Evolutionary conservation across 805 yeast genomes (phyloP), one percentile per base, ranked within the genome.

Genomic region (Metschnikowia baotianmanensis): DNA sequence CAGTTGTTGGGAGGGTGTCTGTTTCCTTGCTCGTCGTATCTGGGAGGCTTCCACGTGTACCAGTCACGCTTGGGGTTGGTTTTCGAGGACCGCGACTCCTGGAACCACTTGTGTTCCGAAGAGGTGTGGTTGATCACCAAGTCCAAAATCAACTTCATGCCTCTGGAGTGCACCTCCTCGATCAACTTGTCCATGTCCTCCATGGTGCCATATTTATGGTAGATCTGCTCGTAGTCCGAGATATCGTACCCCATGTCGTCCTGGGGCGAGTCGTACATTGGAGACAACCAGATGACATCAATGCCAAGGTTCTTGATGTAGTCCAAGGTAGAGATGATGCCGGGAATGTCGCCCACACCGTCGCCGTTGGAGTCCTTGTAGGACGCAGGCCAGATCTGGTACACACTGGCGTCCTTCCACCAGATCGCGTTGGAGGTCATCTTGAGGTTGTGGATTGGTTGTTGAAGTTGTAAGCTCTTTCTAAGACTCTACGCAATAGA

Each of bases 201-300:
- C 58, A 76, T 55, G 11, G 79, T 68, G 27, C 83, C 84, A 56
- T 74, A 78, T 43, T 64, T 62, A 12, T 74, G 71, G 56, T 77
- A 70, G 28, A 78, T 69, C 18, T 58, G 67, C 55, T 74, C 69
- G 59, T 78, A 78, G 58, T 78, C 71, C 15, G 75, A 59, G 51
- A 78, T 75, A 50, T 78, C 83, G 53, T 77, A 78, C 4, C 83
- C 83, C 82, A 78, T 77, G 55, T 78, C 83, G 37, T 71, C 75
- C 55, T 74, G 78, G 5, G 83, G 83, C 3, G 80, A 72, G 46
- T 74, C 78, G 59, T 67, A 77, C 64, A 74, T 73, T 17, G 83
- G 83, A 19, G 76, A 72, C 39, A 78, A 56, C 83, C 83, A 78
- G 29, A 78, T 61, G 12, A 73, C 71, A 42, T 75, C 80, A 12